Evolutionary conservation across 2,329 filamentous ascomycete genomes (phyloP), one percentile per base, ranked within the genome.

Genomic region (Aspergillus sojae): DNA sequence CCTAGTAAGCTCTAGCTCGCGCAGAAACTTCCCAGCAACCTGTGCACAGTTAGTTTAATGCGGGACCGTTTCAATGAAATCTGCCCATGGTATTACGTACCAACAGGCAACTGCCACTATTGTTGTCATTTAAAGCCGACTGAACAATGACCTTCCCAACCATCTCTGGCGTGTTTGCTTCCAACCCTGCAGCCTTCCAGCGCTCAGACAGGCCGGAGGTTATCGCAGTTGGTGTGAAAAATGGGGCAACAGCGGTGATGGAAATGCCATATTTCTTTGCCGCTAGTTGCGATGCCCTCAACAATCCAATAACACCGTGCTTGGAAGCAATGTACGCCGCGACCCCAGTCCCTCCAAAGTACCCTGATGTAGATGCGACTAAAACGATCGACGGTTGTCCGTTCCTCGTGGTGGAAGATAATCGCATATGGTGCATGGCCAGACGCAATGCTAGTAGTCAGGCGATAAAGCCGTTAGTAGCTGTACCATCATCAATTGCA

Each of bases 401-500:
- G 2, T 9, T 41, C 39, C 0, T n/a, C 7, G 16, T 9, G 7
- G 16, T n/a, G 3, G 39, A 41, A 0, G 39, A 4, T 10, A 41
- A n/a, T 41, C 39, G 16, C 39, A 41, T 41, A n/a, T 41, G 39
- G 39, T 41, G 39, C 39, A 41, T 41, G 39, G 39, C 39, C 2
- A 41, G 16, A 7, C 39, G 39, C 39, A 41, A 41, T 41, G 39
- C 39, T 41, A 41, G 39, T n/a, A 41, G 39, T 41, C 19, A 9
- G 16, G 39, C 19, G 6, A n/a, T 41, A n/a, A n/a, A 1, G 1
- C 3, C 6, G 6, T 41, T 1, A 41, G 19, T 10, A 4, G 6
- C 2, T 4, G 3, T 41, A 41, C 3, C 7, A n/a, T 9, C 7
- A n/a, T 9, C 6, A 10, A 19, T 2, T 1, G 7, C 4, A 3